A percentile compares a stretch with the other conserved stretches of the same genome.
These are phyloP conservation scores for Trypanosoma boissoni DNA, from an alignment of 208 protist species.

Conservation along the genomic window DNA sequence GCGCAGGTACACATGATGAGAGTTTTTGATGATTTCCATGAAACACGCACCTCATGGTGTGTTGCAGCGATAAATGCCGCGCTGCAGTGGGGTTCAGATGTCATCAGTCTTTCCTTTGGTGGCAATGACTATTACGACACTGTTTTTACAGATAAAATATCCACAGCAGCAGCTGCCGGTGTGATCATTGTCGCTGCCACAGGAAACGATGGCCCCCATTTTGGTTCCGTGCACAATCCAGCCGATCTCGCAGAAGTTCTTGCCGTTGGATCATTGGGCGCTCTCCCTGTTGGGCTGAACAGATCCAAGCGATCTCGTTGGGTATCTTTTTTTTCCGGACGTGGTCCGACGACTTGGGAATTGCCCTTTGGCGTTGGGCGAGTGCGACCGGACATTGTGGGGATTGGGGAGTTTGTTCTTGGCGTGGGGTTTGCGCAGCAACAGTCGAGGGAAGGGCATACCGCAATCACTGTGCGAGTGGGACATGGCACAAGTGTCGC, in stretches of 20 bases:
- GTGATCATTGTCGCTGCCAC: constrained; percentile 96
- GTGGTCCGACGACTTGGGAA: constrained; percentile 94
- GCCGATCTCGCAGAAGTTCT: constrained; percentile 95
- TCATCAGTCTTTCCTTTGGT: constrained; percentile 97
- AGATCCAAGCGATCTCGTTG: background rate
- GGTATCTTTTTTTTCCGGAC: constrained; percentile 90
- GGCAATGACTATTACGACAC: constrained; percentile 94
- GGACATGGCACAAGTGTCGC: constrained; percentile 94
- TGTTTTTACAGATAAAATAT: constrained; percentile 89
- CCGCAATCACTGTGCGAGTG: constrained; percentile 22
- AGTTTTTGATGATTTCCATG: constrained; percentile 90
- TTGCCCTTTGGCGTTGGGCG: constrained; percentile 91
- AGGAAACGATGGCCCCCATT: constrained; percentile 96
- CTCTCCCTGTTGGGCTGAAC: background rate
- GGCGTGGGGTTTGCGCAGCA: constrained; percentile 15
- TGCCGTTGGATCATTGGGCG: constrained; percentile 84
- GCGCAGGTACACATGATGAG: constrained; percentile 89
- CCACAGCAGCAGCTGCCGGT: constrained; percentile 75
- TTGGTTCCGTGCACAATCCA: constrained; percentile 96
- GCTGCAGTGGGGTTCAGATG: constrained; percentile 45
- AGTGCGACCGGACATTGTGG: constrained; percentile 96
- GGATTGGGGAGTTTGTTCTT: constrained; percentile 66
- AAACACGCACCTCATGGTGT: constrained; percentile 93
- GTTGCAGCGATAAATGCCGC: constrained; percentile 86
- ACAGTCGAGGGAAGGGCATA: background rate